Evolutionary conservation across 495 filamentous ascomycete species (phyloP).

Genomic region (Cercophora sp.): DNA sequence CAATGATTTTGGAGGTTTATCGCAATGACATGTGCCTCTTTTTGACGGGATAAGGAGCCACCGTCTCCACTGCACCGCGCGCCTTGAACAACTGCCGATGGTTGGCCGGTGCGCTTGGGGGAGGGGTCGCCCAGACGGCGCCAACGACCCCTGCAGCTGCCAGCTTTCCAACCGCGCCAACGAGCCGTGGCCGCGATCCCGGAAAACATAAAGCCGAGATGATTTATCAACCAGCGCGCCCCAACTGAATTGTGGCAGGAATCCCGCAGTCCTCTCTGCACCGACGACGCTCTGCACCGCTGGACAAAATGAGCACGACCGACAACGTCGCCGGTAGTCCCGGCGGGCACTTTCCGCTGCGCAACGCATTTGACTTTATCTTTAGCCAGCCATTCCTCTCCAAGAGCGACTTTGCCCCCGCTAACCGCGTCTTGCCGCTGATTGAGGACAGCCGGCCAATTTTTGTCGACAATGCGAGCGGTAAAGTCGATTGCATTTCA

Average conservation of each 20-base stretch:
- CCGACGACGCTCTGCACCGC: no score
- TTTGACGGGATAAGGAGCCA: no score
- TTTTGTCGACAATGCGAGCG: conserved; percentile 26
- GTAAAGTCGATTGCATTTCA: no score
- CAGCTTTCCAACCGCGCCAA: no score
- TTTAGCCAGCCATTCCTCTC: conserved; percentile 28
- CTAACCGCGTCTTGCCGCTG: conserved; percentile 17
- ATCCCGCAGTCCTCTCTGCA: no score
- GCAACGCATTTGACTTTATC: conserved; percentile 23
- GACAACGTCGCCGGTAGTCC: conserved; percentile 19
- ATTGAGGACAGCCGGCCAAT: conserved; percentile 22
- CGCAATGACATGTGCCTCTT: no score
- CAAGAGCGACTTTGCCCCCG: conserved; percentile 20
- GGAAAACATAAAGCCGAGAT: conserved; percentile 8
- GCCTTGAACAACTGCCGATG: no score
- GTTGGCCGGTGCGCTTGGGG: no score
- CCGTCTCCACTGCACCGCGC: no score
- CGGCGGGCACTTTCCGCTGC: conserved; percentile 20
- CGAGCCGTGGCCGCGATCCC: conserved; percentile 3
- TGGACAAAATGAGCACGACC: not conserved
- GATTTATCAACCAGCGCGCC: not conserved
- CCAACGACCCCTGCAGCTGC: no score
- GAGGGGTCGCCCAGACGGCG: no score
- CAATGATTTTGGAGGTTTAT: no score
- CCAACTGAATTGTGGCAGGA: not conserved